Percentiles rank a stretch among this genome's conserved stretches.
phyloP scores from a whole-genome alignment of 2,329 filamentous ascomycete genomes.

The Davidsoniella eucalypti region DNA sequence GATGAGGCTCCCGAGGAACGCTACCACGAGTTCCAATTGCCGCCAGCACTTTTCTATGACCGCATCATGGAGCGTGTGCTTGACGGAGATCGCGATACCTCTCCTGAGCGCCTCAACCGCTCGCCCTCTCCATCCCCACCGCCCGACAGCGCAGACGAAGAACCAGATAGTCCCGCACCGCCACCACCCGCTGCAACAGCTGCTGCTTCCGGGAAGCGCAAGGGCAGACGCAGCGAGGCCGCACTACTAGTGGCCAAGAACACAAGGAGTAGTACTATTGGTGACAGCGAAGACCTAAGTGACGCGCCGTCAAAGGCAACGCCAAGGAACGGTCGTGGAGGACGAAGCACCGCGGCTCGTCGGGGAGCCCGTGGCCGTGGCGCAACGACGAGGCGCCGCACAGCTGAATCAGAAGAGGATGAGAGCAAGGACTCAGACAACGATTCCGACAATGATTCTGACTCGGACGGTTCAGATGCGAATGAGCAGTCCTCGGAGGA shows the following conservation, averaged over 20 bases:
- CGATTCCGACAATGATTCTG: conserved; percentile 12
- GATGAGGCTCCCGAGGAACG: conserved; percentile 41
- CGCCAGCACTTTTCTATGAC: conserved; percentile 26
- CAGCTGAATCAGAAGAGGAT: conserved; percentile 18
- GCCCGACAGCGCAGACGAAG: conserved; percentile 13
- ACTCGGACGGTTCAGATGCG: background rate
- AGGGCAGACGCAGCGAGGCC: background rate
- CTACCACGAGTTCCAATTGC: conserved; percentile 51
- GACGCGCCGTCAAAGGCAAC: conserved; percentile 24
- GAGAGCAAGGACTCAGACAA: conserved; percentile 22
- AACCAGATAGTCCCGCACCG: conserved; percentile 1
- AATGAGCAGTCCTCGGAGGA: conserved; percentile 18
- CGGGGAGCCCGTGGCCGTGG: conserved; percentile 19
- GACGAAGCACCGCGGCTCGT: background rate
- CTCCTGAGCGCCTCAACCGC: conserved; percentile 5
- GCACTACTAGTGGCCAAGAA: background rate
- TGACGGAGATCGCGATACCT: conserved; percentile 7
- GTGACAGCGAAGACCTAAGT: conserved; percentile 34
- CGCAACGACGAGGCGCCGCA: conserved; percentile 8
- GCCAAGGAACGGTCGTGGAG: conserved; percentile 11
- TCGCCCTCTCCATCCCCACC: conserved; percentile 17
- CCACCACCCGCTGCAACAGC: background rate
- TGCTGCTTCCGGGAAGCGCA: conserved; percentile 18
- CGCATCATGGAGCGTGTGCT: conserved; percentile 24
- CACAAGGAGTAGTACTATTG: conserved; percentile 28